These are phyloP conservation scores for Irpex lacteus DNA, from an alignment of 1,284 basidiomycete genomes.

Conservation along the genomic window DNA sequence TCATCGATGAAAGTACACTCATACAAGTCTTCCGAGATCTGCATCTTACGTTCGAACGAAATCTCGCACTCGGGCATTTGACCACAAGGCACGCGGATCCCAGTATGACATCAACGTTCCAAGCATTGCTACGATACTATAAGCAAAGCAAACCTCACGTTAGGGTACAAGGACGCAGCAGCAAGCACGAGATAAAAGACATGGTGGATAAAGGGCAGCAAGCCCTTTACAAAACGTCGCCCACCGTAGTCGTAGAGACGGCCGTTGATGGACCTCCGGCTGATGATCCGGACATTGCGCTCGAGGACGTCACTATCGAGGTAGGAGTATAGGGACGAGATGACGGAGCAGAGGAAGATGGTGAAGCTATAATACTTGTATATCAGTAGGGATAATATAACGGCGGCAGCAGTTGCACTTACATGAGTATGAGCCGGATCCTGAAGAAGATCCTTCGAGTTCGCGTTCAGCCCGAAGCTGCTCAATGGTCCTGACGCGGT, in stretches of 20 bases:
- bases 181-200: conserved; percentile 21
- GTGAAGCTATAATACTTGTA: background rate
- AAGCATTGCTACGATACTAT: conserved; percentile 20
- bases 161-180: conserved; percentile 17
- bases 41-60: conserved; percentile 24
- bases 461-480: no score
- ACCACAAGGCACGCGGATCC: conserved; percentile 26
- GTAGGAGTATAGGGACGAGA: background rate
- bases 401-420: no score
- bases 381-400: background rate
- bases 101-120: conserved; percentile 29
- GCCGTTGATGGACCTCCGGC: background rate
- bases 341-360: background rate
- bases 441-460: no score
- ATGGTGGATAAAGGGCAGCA: conserved; percentile 19
- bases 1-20: conserved; percentile 30
- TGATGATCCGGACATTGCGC: background rate
- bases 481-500: no score
- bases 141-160: conserved; percentile 17
- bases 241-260: background rate
- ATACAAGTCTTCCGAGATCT: conserved; percentile 28
- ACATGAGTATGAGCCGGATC: no score
- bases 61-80: conserved; percentile 25
- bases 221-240: background rate
- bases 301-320: background rate